Base-by-base conservation (phyloP, 2,329 filamentous ascomycete species). In the Scytalidium sp. region DNA sequence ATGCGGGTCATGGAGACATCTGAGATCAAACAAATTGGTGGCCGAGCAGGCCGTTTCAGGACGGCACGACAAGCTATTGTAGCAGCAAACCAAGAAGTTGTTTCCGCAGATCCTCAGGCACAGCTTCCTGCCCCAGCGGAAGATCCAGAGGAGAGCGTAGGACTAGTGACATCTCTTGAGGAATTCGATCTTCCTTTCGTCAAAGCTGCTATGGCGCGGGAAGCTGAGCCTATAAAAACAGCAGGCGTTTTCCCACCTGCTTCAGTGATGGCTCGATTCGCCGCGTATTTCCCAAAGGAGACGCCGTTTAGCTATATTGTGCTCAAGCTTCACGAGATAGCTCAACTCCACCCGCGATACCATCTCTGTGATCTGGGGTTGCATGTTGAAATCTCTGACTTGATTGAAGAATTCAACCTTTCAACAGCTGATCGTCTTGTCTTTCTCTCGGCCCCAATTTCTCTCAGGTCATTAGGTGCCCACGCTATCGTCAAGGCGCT, bases 11-110 rank as follows among this genome's bases (percentile, higher is more conserved):
- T 99, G 20, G 73, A 78, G 1, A 75, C 87, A 3, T 86, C 91
- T 0, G 89, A 97, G 57, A 78, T 97, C 61, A 97, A 96, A 68
- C 94, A 99, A 65, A 99, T 99, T 62, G 94, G 85, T 45, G 94
- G 94, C 17, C 84, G 94, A 57, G 94, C 94, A 11, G 94, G 94
- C 22, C 85, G 94, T 42, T 99, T 85, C 68, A 84, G 85, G 50
- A 85, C 87, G 22, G 89, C 89, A 2, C 73, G 77, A 22, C 77
- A 87, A 62, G 75, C 78, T 22, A 69, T 70, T 43, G 50, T 63
- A 20, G 42, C 55, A 19, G 56, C 50, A 17, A 50, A 36, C 17
- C 8, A 36, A n/a, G 32, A 36, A 15, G 17, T 36, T n/a, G 17
- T 15, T n/a, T 36, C 32, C 4, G 17, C 32, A 36, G 32, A 36